Evolutionary conservation across 805 yeast species (phyloP), one percentile per base, ranked within the genome.

Genomic region (Starmerella davenportii): DNA sequence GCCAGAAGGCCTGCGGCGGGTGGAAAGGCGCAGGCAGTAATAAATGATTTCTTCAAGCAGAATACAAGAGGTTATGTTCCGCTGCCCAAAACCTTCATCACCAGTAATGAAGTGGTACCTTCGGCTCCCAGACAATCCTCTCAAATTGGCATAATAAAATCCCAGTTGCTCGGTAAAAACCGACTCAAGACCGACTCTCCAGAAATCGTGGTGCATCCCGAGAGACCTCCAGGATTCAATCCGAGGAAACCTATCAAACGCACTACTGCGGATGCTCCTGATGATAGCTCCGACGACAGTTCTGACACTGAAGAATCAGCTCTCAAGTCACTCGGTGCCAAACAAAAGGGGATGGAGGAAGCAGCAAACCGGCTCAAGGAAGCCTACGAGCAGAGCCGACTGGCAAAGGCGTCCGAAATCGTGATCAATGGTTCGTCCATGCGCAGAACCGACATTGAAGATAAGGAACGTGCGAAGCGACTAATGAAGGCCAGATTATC

Each of bases 401-500:
- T 36, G 4, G 32, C 34, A 11, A 37, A 11, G 25, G 9, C 25
- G 11, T 7, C 32, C 5, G 35, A 32, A 20, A 32, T 32, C 35
- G 46, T 13, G 38, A 46, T 3, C 34, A 21, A n/a, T 11, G 25
- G 25, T 7, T 19, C 25, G 25, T 19, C 23, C 7, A 32, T 32
- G 35, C 5, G 8, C 13, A 13, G 23, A 13, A 8, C 9, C 2
- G 29, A 29, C 7, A 21, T 18, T 7, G 35, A 18, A n/a, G 39
- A 58, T 18, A 65, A 61, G 37, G 72, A 71, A 48, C 56, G 61
- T 27, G 87, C 76, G 30, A 85, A 78, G 53, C 77, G 77, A 43
- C 62, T 74, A 38, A 80, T 82, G 85, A 69, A 92, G 46, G 62
- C 69, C 46, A 67, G 96, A 46, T 61, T 87, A 38, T 74, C 77